phyloP scores from a whole-genome alignment of 306 rosid genomes.

The Crotalaria pallida region DNA sequence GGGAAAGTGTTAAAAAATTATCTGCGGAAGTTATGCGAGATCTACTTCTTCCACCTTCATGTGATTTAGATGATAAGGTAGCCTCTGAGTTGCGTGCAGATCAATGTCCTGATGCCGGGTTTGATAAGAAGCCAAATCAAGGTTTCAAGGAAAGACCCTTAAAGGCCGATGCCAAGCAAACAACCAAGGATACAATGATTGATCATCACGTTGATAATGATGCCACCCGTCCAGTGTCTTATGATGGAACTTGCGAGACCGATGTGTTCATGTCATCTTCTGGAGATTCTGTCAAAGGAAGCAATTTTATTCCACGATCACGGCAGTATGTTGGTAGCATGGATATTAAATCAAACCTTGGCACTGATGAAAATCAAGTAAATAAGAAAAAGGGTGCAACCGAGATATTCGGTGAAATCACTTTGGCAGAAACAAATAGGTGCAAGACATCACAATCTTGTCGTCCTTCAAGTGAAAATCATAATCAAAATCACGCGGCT shows the following conservation, averaged over 20 bases:
- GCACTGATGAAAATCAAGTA: conserved; percentile 7
- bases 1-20: conserved; percentile 67
- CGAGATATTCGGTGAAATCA: conserved; percentile 13
- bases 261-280: conserved; percentile 28
- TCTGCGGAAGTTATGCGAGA: conserved; percentile 71
- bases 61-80: conserved; percentile 31
- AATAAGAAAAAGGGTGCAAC: conserved; percentile 16
- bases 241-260: conserved; percentile 13
- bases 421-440: conserved; percentile 13
- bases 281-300: conserved; percentile 27
- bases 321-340: conserved; percentile 23
- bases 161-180: conserved; percentile 21
- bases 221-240: conserved; percentile 1
- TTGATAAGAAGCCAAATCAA: conserved; percentile 27
- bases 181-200: conserved; percentile 23
- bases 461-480: conserved; percentile 29
- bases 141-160: conserved; percentile 30
- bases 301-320: conserved; percentile 23
- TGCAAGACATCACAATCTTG: conserved; percentile 25
- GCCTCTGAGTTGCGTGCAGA: conserved; percentile 32
- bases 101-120: conserved; percentile 30
- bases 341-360: conserved; percentile 13
- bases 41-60: conserved; percentile 45
- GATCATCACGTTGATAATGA: conserved; percentile 19
- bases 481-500: conserved; percentile 13